Evolutionary conservation across 345 rosid genomes (phyloP), one percentile per base, ranked within the genome.

Genomic region (Brassica juncea): DNA sequence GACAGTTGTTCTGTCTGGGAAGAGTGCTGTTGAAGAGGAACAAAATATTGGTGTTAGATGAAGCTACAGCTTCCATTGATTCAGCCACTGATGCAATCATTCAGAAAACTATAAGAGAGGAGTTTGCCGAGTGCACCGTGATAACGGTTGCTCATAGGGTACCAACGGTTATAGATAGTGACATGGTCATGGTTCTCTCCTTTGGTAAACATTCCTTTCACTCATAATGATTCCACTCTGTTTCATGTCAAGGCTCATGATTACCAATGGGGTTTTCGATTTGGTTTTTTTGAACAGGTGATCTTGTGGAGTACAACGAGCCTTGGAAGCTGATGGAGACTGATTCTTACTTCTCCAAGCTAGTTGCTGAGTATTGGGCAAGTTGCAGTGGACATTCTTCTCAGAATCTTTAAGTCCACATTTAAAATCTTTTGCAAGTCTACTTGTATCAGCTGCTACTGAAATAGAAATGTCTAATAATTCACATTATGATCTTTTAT

Each of bases 141-240:
- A 84, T 92, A 71, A 89, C 97, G 6, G 90, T 87, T 3, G 92
- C 97, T 4, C 97, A 92, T 65, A 85, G 93, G 71, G 92, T 89
- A 32, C 95, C 93, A 35, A 89, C 91, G 1, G 90, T 90, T 49
- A 84, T 88, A 37, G 89, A 92, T 70, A 88, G 93, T 80, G 91
- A 88, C 83, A 90, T 88, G 97, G 92, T 89, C 88, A 86, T 90
- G 93, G 92, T 88, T 79, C 94, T 92, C 76, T 89, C 92, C 6
- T 84, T 77, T 79, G 94, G 94, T 90, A 66, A 54, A 73, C 67
- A 55, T 31, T 31, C 16, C 4, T 65, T 32, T 57, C 68, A 23
- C 11, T 66, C 49, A n/a, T 59, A 31, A 14, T 59, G 14, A 60
- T 6, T 7, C 59, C 57, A 10, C 57, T 49, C 57, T 49, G 0